Conservation (phyloP, 306 rosid species). For the Malus fusca region DNA sequence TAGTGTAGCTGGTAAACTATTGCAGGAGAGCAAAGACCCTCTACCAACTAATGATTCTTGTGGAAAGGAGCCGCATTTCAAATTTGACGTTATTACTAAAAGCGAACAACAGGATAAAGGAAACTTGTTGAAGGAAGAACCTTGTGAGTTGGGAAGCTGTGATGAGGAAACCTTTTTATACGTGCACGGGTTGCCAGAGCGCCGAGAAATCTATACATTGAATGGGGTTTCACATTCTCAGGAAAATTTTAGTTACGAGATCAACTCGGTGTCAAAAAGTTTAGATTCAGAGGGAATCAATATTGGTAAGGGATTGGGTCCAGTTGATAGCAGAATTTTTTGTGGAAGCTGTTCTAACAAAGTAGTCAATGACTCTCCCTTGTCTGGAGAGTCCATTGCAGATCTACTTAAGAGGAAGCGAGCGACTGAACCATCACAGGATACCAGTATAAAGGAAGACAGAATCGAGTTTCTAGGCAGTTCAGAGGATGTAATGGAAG, state of each 20-base stretch:
- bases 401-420: conserved; percentile 39
- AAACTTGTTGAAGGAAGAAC: conserved; percentile 23
- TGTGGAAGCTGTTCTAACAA: conserved; percentile 9
- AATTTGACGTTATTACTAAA: conserved; percentile 7
- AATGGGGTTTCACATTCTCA: conserved; percentile 13
- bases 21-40: conserved; percentile 38
- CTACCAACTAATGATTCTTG: conserved; percentile 14
- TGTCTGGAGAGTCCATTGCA: conserved; percentile 23
- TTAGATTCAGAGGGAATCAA: neutral
- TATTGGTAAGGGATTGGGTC: neutral
- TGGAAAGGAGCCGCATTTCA: conserved; percentile 13
- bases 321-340: neutral
- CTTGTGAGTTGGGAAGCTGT: conserved; percentile 28
- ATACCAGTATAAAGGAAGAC: conserved; percentile 21
- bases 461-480: neutral
- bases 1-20: conserved; percentile 53
- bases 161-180: conserved; percentile 19
- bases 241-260: conserved; percentile 10
- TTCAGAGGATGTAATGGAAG: conserved; percentile 23
- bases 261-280: conserved; percentile 15
- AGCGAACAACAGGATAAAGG: conserved; percentile 18
- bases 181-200: neutral
- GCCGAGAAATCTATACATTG: conserved; percentile 29
- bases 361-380: conserved; percentile 15
- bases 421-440: conserved; percentile 19